phyloP scores from a whole-genome alignment of 2,329 filamentous ascomycete genomes.

The Onygena corvina region DNA sequence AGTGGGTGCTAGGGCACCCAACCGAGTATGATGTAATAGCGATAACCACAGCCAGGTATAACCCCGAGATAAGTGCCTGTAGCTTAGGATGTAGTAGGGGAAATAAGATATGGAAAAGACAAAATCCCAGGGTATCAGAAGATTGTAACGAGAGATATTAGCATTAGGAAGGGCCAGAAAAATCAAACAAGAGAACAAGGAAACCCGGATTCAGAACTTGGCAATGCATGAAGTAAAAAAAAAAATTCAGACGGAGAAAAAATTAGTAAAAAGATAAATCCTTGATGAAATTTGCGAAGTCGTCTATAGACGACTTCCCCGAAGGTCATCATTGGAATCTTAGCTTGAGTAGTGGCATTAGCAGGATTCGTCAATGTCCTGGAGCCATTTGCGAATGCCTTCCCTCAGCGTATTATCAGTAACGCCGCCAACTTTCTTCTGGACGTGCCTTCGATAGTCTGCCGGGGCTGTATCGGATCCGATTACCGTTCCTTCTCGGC shows the following conservation, averaged over 20 bases:
- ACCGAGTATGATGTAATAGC: not conserved
- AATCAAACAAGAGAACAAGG: not conserved
- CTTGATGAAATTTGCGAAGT: not conserved
- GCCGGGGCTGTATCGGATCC: conserved; percentile 19
- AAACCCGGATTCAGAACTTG: conserved; percentile 1
- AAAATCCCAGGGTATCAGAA: conserved; percentile 6
- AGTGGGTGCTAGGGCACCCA: not conserved
- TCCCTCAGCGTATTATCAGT: conserved; percentile 44
- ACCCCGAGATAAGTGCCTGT: not conserved
- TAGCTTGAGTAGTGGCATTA: conserved; percentile 14
- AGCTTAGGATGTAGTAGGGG: not conserved
- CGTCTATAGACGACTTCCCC: no score
- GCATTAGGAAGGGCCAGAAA: not conserved
- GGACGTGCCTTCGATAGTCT: conserved; percentile 18
- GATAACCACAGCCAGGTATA: not conserved
- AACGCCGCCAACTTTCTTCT: conserved; percentile 24
- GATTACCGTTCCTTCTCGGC: conserved; percentile 29
- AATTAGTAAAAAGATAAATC: not conserved
- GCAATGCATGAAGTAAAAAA: not conserved
- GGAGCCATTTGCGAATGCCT: conserved; percentile 46
- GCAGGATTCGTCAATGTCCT: conserved; percentile 37
- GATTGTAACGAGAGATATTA: not conserved
- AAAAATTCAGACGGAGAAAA: not conserved
- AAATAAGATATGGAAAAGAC: not conserved
- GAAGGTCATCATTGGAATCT: no score